These are phyloP conservation scores for Cytospora mali DNA, from an alignment of 2,329 filamentous ascomycete species.

Conservation along the genomic window DNA sequence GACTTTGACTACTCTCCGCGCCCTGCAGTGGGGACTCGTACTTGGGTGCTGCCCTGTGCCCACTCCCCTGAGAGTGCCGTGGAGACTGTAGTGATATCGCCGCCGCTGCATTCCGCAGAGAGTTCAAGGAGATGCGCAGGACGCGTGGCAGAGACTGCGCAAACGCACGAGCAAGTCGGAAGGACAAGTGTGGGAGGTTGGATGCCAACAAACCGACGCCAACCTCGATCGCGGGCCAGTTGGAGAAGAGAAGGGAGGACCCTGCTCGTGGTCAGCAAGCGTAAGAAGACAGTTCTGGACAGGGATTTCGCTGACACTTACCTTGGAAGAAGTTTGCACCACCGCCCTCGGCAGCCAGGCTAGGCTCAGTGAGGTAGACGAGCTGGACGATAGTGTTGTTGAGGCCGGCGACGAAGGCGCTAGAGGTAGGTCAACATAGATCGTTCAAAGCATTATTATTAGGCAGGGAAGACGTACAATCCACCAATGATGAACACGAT, in stretches of 20 bases:
- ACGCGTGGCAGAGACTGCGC: background rate
- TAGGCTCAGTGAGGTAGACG: constrained; percentile 24
- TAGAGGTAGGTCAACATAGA: constrained; percentile 1
- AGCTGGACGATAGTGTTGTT: constrained; percentile 28
- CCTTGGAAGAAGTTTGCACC: constrained; percentile 27
- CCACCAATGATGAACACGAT: constrained; percentile 26
- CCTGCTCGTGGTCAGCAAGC: constrained; percentile 10
- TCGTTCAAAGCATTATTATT: background rate
- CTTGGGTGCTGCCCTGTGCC: background rate
- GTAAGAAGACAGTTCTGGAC: background rate
- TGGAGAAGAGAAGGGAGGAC: constrained; percentile 26
- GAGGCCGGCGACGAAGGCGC: constrained; percentile 26
- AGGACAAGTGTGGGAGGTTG: constrained; percentile 23
- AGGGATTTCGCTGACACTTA: constrained; percentile 1
- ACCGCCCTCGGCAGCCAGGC: constrained; percentile 12
- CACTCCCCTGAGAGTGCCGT: constrained; percentile 16
- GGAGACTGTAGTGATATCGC: constrained; percentile 25
- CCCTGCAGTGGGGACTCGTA: background rate
- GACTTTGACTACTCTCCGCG: background rate
- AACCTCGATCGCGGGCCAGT: constrained; percentile 28
- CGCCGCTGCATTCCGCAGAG: constrained; percentile 22
- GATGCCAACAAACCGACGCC: constrained; percentile 28
- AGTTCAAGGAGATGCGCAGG: background rate
- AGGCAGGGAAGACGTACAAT: constrained; percentile 19
- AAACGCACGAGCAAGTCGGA: background rate